Base-by-base conservation (phyloP, 805 yeast genomes). In the Saccharomycopsis babjevae region DNA sequence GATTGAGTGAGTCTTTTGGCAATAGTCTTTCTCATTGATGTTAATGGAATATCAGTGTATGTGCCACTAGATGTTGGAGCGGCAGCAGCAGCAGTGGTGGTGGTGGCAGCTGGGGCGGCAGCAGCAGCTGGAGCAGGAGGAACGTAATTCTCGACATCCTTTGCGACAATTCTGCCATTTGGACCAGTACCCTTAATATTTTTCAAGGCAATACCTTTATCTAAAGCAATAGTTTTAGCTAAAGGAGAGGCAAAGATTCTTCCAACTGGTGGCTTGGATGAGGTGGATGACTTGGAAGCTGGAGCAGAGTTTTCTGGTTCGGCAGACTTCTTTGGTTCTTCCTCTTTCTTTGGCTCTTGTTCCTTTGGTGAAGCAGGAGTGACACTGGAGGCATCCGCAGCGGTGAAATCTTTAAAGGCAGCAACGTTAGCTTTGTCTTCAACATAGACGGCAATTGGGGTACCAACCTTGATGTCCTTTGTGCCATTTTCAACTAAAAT, bases 401-500 rank as follows among this genome's bases (percentile, higher is more conserved):
- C 81, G 59, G 96, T 85, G 80, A 90, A 94, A 68, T 82, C 84
- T 67, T 83, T 88, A 72, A 94, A 94, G 16, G 97, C 97, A 39
- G 84, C 79, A 63, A 94, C 97, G 70, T 89, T 96, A 54, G 69
- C 84, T 65, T 81, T 80, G 34, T 90, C 88, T 76, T 93, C 97
- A 59, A 93, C 98, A 74, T 88, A 93, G 52, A 94, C 97, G 65
- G 96, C 99, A 73, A 94, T 88, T 70, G 99, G 98, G 76, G 86
- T 85, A 70, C 96, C 96, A 56, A 94, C 97, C 43, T 96, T 94
- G 59, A 93, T 77, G 40, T 84, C 92, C 62, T 83, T 84, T 50
- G 83, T 82, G n/a, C 99, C 99, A 61, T 87, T 84, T 28, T 77
- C 78, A 34, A 71, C 68, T 57, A 82, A 66, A 61, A 93, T 85